These are phyloP conservation scores for Arthrinium phaeospermum DNA, from an alignment of 2,329 filamentous ascomycete genomes.

Conservation along the genomic window DNA sequence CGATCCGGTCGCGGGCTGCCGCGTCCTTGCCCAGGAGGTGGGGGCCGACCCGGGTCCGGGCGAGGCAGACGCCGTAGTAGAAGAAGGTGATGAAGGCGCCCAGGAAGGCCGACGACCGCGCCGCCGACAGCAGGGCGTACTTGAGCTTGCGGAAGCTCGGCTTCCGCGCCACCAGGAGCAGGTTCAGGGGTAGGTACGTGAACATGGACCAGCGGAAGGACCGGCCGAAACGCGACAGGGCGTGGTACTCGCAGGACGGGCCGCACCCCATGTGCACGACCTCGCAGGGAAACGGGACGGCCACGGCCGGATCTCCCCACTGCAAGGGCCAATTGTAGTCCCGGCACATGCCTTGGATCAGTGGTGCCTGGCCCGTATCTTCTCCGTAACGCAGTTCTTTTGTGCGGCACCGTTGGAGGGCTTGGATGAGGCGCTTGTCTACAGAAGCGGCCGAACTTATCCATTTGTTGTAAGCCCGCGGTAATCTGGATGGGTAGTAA, in stretches of 20 bases:
- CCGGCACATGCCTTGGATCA: conserved; percentile 74
- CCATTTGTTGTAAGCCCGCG: conserved; percentile 79
- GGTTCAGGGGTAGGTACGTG: conserved; percentile 78
- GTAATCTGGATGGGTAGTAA: conserved; percentile 74
- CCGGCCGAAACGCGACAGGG: conserved; percentile 67
- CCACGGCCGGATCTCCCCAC: conserved; percentile 74
- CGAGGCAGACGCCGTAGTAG: conserved; percentile 84
- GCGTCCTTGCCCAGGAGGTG: conserved; percentile 63
- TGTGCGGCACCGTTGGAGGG: conserved; percentile 69
- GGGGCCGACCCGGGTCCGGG: conserved; percentile 76
- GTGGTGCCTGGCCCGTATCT: conserved; percentile 71
- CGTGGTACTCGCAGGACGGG: conserved; percentile 76
- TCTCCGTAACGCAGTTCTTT: conserved; percentile 73
- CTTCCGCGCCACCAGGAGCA: conserved; percentile 64
- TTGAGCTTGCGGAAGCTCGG: conserved; percentile 51
- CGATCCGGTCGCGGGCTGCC: conserved; percentile 55
- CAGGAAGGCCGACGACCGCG: conserved; percentile 77
- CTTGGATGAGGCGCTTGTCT: conserved; percentile 75
- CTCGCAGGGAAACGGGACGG: conserved; percentile 79
- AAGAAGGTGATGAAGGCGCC: conserved; percentile 79
- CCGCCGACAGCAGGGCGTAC: conserved; percentile 62
- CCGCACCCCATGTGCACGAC: conserved; percentile 83
- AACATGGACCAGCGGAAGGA: conserved; percentile 77
- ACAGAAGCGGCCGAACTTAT: conserved; percentile 78
- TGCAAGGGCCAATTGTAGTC: conserved; percentile 71